Percentiles rank a stretch among this genome's conserved stretches.
Evolutionary conservation across 106 monocot genomes (phyloP).

Genomic region (Allium cepa): DNA sequence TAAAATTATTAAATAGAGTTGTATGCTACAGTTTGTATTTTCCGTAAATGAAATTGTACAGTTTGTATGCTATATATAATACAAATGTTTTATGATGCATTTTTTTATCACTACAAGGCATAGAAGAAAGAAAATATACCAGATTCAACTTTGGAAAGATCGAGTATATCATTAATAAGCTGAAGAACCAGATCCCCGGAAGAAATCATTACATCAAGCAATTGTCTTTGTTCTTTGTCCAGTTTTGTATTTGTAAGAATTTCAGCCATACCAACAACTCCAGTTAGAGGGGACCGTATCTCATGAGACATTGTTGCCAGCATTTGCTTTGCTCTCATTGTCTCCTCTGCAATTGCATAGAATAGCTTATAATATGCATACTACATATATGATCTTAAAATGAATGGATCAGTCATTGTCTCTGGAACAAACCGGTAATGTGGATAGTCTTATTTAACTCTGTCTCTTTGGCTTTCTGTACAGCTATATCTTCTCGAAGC

Average conservation of each 20-base stretch:
- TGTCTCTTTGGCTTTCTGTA: slow-evolving; percentile 73
- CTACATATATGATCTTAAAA: no score
- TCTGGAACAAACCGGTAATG: slow-evolving; percentile 41
- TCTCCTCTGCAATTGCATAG: slow-evolving; percentile 44
- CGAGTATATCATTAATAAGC: slow-evolving; percentile 76
- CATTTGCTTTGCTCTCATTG: slow-evolving; percentile 86
- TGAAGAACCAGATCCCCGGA: slow-evolving; percentile 78
- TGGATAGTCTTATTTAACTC: slow-evolving; percentile 70
- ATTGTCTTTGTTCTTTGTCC: slow-evolving; percentile 55
- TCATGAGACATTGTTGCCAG: slow-evolving; percentile 85
- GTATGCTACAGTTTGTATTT: no score
- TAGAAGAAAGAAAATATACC: slow-evolving; percentile 19
- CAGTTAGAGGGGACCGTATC: slow-evolving; percentile 76
- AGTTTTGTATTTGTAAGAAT: slow-evolving; percentile 57
- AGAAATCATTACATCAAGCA: slow-evolving; percentile 71
- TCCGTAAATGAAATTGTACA: no score
- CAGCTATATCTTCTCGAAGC: slow-evolving; percentile 58
- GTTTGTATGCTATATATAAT: no score
- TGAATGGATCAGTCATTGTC: no score
- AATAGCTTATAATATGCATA: no score
- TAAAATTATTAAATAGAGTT: no score
- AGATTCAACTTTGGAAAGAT: slow-evolving; percentile 81
- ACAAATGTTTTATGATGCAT: no score
- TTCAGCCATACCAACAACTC: slow-evolving; percentile 76
- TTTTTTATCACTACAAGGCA: no score